Evolutionary conservation across 257 asterid genomes (phyloP).

Genomic region (Lantana camara): DNA sequence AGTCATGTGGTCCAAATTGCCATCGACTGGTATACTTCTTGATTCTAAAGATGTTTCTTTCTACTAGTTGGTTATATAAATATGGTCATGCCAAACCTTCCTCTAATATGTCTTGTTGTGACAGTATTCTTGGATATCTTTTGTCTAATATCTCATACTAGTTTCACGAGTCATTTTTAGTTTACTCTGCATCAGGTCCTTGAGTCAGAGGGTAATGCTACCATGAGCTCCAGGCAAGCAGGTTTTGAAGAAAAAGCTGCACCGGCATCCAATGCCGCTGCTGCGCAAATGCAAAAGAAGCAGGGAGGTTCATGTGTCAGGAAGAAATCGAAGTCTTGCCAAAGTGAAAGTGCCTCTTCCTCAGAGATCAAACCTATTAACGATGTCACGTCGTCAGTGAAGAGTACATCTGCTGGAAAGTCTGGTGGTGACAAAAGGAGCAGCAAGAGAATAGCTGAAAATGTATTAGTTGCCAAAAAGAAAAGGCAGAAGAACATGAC

Average conservation of each 20-base stretch:
- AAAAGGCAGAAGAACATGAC: slow-evolving; percentile 63
- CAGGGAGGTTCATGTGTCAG: slow-evolving; percentile 40
- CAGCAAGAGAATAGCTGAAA: slow-evolving; percentile 93
- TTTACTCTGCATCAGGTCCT: slow-evolving; percentile 46
- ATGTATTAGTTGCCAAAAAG: slow-evolving; percentile 59
- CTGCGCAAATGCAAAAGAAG: slow-evolving; percentile 52
- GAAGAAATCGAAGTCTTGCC: slow-evolving; percentile 68
- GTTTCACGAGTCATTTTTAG: slow-evolving; percentile 17
- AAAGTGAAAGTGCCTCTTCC: slow-evolving; percentile 70
- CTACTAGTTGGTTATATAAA: slow-evolving; percentile 13
- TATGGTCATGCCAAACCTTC: slow-evolving; percentile 7
- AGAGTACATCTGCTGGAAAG: slow-evolving; percentile 48
- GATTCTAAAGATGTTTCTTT: slow-evolving; percentile 14
- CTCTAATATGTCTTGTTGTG: slow-evolving; percentile 2
- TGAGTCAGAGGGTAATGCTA: slow-evolving; percentile 44
- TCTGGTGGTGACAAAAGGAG: slow-evolving; percentile 60
- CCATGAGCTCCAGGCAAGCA: slow-evolving; percentile 40
- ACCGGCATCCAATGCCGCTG: slow-evolving; percentile 46
- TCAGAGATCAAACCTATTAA: slow-evolving; percentile 56
- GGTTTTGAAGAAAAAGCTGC: slow-evolving; percentile 47
- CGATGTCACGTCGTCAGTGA: slow-evolving; percentile 53
- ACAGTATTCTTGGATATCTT: slow-evolving; percentile 21
- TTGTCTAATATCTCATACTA: slow-evolving; percentile 8
- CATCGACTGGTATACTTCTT: slow-evolving; percentile 57
- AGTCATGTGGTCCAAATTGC: slow-evolving; percentile 81